These are phyloP conservation scores for Backusella morwellensis DNA, from an alignment of 192 early-diverging fungal genomes.

Conservation along the genomic window DNA sequence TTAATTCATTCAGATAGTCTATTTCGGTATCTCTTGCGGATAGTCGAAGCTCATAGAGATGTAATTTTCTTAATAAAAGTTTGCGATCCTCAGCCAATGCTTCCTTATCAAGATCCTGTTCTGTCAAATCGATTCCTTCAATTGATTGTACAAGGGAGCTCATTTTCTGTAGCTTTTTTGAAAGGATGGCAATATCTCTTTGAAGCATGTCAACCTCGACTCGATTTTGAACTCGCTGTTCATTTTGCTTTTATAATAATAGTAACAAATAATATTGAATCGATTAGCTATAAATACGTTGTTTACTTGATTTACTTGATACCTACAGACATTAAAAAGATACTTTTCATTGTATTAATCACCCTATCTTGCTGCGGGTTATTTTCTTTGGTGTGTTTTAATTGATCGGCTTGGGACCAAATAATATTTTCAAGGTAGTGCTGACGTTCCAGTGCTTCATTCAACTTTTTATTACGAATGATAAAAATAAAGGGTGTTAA, in stretches of 20 bases:
- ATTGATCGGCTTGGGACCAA: conserved; percentile 23
- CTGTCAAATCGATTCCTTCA: conserved; percentile 18
- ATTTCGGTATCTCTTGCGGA: conserved; percentile 33
- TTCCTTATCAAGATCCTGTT: neutral
- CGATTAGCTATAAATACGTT: neutral
- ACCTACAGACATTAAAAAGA: conserved; percentile 16
- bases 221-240: conserved; percentile 21
- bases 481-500: neutral
- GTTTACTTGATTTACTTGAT: neutral
- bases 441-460: conserved; percentile 17
- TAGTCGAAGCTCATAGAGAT: conserved; percentile 26
- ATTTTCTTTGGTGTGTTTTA: conserved; percentile 8
- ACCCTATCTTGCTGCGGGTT: neutral
- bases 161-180: conserved; percentile 25
- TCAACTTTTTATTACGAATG: neutral
- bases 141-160: conserved; percentile 11
- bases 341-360: conserved; percentile 24
- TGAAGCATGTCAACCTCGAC: conserved; percentile 31
- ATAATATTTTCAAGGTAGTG: conserved; percentile 13
- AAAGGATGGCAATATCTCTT: conserved; percentile 28
- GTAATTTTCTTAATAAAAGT: conserved; percentile 26
- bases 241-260: conserved; percentile 29
- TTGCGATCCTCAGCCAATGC: conserved; percentile 13
- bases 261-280: neutral
- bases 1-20: conserved; percentile 19